Conservation (phyloP, 306 rosid species). For the Rosa lucieae region DNA sequence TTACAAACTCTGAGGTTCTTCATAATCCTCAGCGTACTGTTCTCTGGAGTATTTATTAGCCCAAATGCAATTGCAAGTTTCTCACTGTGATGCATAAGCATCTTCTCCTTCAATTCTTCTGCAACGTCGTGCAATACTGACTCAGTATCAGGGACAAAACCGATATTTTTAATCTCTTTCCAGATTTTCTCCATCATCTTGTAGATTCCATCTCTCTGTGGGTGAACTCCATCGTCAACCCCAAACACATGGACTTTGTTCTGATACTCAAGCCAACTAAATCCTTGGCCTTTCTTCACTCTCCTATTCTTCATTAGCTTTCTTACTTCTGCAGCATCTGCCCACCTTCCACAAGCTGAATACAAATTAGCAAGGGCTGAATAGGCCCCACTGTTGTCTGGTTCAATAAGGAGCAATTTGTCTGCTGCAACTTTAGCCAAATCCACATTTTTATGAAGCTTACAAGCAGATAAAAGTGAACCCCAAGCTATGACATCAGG, state of each 20-base stretch:
- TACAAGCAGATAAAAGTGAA: constrained; percentile 77
- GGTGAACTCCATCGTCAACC: constrained; percentile 72
- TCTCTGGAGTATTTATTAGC: constrained; percentile 62
- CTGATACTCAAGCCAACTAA: constrained; percentile 80
- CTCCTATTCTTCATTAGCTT: constrained; percentile 78
- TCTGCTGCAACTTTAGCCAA: constrained; percentile 82
- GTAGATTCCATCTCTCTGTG: constrained; percentile 71
- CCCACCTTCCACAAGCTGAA: constrained; percentile 84
- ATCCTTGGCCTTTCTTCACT: constrained; percentile 80
- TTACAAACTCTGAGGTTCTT: constrained; percentile 89
- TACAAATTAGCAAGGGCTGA: constrained; percentile 74
- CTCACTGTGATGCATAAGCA: constrained; percentile 75
- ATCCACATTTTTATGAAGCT: constrained; percentile 63
- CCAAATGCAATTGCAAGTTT: constrained; percentile 85
- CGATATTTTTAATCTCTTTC: constrained; percentile 79
- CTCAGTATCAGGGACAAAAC: constrained; percentile 55
- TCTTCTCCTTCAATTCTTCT: constrained; percentile 71
- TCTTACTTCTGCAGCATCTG: constrained; percentile 77
- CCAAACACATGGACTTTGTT: constrained; percentile 76
- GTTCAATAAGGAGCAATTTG: constrained; percentile 72
- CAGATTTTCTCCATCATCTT: constrained; percentile 61
- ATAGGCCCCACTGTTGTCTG: constrained; percentile 83
- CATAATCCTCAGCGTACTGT: constrained; percentile 62
- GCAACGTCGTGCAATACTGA: constrained; percentile 75
- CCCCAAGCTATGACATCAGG: constrained; percentile 88